Percentiles rank a stretch among this genome's conserved stretches.
Conservation (phyloP, 305 asterid species). For the Salvia sclarea region DNA sequence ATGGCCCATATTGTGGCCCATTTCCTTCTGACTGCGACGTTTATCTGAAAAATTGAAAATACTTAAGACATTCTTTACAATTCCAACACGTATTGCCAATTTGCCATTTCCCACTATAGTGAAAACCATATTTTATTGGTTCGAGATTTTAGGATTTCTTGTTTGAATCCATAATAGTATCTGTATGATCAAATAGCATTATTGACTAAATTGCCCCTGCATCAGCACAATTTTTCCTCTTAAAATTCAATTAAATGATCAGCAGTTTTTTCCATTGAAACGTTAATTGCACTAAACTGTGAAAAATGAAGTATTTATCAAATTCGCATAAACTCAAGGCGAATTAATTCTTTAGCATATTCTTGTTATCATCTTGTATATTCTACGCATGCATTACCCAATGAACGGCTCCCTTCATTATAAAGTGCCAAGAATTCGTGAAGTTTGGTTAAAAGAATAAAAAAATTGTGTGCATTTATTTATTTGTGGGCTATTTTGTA, state of each 20-base stretch:
- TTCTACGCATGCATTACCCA: neutral
- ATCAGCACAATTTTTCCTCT: neutral
- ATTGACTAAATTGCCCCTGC: conserved; percentile 18
- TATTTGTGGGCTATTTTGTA: neutral
- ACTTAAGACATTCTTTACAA: conserved; percentile 4
- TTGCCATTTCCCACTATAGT: neutral
- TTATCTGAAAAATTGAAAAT: neutral
- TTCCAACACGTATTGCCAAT: conserved; percentile 3
- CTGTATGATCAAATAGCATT: neutral
- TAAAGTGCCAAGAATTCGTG: neutral
- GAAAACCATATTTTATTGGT: neutral
- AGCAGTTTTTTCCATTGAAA: too few species aligned
- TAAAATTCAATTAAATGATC: too few species aligned
- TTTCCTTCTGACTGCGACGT: conserved; percentile 22
- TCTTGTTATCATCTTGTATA: neutral
- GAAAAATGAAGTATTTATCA: too few species aligned
- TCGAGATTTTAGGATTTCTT: neutral
- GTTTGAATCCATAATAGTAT: neutral
- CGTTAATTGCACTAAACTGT: too few species aligned
- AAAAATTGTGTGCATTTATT: neutral
- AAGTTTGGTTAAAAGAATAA: neutral
- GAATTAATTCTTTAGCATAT: neutral
- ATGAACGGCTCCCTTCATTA: neutral
- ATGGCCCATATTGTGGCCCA: conserved; percentile 16
- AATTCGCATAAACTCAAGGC: too few species aligned